These are phyloP conservation scores for Yamadazyma scolyti DNA, from an alignment of 805 yeast species.

Conservation along the genomic window DNA sequence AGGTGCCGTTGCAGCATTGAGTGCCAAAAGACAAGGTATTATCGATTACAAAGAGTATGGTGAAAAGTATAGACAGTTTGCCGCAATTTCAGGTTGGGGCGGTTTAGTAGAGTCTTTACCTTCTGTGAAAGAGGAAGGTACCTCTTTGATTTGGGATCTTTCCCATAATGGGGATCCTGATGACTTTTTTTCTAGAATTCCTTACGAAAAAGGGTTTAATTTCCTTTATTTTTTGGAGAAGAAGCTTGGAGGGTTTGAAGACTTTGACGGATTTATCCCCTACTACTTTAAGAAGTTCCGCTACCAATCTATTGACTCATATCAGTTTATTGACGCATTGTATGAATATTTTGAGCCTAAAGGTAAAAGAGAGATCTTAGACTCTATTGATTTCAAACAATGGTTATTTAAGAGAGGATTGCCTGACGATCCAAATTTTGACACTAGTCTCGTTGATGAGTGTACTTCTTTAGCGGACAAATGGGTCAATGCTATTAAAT, in stretches of 20 bases:
- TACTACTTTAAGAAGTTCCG: constrained; percentile 25
- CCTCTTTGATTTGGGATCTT: constrained; percentile 22
- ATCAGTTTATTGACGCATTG: constrained; percentile 22
- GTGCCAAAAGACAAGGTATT: constrained; percentile 17
- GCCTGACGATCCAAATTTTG: constrained; percentile 25
- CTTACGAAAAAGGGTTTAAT: constrained; percentile 35
- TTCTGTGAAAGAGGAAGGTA: constrained; percentile 16
- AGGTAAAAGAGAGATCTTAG: constrained; percentile 17
- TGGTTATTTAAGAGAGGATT: constrained; percentile 27
- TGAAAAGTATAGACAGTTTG: constrained; percentile 27
- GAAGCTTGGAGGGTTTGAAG: constrained; percentile 18
- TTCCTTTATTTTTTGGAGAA: constrained; percentile 26
- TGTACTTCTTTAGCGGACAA: constrained; percentile 19
- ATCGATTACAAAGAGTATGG: constrained; percentile 20
- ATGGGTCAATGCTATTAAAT: constrained; percentile 15
- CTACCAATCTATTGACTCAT: constrained; percentile 24
- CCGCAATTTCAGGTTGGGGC: constrained; percentile 29
- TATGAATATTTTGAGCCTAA: constrained; percentile 20
- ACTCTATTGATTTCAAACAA: constrained; percentile 23
- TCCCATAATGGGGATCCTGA: constrained; percentile 21
- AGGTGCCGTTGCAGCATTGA: constrained; percentile 24
- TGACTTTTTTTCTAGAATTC: constrained; percentile 29
- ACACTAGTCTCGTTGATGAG: constrained; percentile 25
- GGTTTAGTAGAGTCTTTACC: constrained; percentile 22
- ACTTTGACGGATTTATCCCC: constrained; percentile 26